Base-by-base conservation (phyloP, 2,329 filamentous ascomycete genomes). In the Monosporascus ibericus region DNA sequence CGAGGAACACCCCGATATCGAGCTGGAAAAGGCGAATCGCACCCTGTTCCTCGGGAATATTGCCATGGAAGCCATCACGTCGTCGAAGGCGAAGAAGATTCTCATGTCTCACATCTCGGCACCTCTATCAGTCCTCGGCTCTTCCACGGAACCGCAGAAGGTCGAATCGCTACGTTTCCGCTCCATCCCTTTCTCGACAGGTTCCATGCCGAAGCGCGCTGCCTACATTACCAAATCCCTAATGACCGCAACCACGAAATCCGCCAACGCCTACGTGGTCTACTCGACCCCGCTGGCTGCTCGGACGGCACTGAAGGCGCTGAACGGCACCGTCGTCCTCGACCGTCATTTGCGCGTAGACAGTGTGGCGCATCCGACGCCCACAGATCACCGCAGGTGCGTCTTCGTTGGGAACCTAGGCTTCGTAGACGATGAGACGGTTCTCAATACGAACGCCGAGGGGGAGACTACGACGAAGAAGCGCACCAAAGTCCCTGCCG, bases 341-440 rank as follows among this genome's bases (percentile, higher is more conserved):
- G 88, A 89, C 60, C 86, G 94, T 34, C 94, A 99, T 70, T 74
- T 99, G 52, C 85, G 92, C 42, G 92, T 92, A 24, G 94, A 99
- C 72, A 90, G 85, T 59, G 86, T 99, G 36, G 90, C 92, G 1
- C 91, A 96, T 70, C 94, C 94, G 0, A 79, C 88, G 15, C 82
- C 86, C 40, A 83, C 86, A 18, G 92, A 95, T 66, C 85, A 96
- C 69, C 85, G 87, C 54, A 87, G 92, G 51, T 99, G 94, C 69
- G 86, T 99, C 17, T 99, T 99, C 65, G 89, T 99, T 25, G 94
- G 94, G 47, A 99, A 99, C 66, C 80, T 99, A 1, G 91, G 90
- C 48, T 99, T 99, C 64, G 90, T 99, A 17, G 92, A 96, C 64
- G 90, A 96, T 60, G 92, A 96, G 72, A 88, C 82, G 39, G 77